Base-by-base conservation (phyloP, 2,329 filamentous ascomycete genomes). In the Aureobasidium sp. region DNA sequence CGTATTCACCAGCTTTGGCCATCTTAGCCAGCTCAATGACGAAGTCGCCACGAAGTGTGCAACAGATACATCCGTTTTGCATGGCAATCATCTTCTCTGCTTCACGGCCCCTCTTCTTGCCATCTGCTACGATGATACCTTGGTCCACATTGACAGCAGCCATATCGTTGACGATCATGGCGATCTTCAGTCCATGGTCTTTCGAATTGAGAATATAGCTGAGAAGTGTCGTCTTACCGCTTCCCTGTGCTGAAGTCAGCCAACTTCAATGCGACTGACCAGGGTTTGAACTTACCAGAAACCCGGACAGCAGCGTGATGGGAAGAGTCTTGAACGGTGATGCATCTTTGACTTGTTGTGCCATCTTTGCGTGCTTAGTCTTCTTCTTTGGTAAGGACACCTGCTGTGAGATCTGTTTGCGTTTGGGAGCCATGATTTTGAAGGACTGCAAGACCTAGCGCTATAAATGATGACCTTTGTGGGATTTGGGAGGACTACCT, bases 131-230 rank as follows among this genome's bases (percentile, higher is more conserved):
- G 48, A 72, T 70, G 58, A 70, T 66, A n/a, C 67, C 68, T 34
- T 68, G 69, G 55, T 72, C 70, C n/a, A 71, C 68, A 44, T 72
- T 71, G 63, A 72, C 60, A 4, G 61, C 62, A 5, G 57, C 76
- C 74, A 90, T 88, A 64, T 90, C 87, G 66, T 90, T 90, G 41
- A 90, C 87, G 26, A 90, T 87, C 15, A 90, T 83, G 0, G 86
- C 87, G 62, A 90, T 88, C 1, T 82, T 80, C 9, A 89, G 77
- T 0, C 86, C 85, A 72, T 90, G 87, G 4, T 87, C 79, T 1
- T 75, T 73, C 0, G 83, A 85, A 39, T 82, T 82, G 5, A 90
- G 80, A 56, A 90, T 87, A 64, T 89, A 83, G 64, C 88, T 82
- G 0, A 90, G 78, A 0, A 90, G 78, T 0, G 87, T 89, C 0